Evolutionary conservation across 768 basidiomycete genomes (phyloP).

Genomic region (Pholiota molesta): DNA sequence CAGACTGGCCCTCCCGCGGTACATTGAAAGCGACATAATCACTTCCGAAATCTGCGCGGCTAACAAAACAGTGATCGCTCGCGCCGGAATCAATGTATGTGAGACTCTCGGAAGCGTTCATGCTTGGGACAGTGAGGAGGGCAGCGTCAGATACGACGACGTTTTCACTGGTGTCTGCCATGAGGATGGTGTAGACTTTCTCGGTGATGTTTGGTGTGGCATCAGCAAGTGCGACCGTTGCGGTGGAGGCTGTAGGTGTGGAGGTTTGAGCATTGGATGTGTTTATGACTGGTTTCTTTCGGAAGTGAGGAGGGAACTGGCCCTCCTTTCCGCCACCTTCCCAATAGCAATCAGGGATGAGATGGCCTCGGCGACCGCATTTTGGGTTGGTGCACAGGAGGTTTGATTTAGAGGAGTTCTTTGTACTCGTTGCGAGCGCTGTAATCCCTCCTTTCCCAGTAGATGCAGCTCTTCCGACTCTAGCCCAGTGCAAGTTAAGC

Average conservation of each 20-base stretch:
- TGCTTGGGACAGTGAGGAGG: not conserved
- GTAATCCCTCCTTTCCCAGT: not conserved
- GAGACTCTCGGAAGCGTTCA: too few relatives aligned
- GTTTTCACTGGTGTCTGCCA: too few relatives aligned
- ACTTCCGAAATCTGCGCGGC: slow-evolving; percentile 20
- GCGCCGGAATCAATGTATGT: slow-evolving; percentile 21
- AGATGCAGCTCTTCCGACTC: not conserved
- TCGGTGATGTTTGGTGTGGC: too few relatives aligned
- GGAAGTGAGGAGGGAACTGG: slow-evolving; percentile 26
- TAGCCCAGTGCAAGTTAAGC: slow-evolving; percentile 2
- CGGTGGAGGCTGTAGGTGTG: too few relatives aligned
- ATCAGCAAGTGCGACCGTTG: too few relatives aligned
- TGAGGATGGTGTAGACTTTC: too few relatives aligned
- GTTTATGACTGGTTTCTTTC: too few relatives aligned
- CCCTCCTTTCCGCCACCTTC: slow-evolving; percentile 39
- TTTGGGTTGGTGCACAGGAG: slow-evolving; percentile 3
- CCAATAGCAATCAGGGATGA: slow-evolving; percentile 32
- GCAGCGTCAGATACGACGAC: too few relatives aligned
- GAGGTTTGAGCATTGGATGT: too few relatives aligned
- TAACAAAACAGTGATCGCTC: slow-evolving; percentile 26
- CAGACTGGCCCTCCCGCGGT: not conserved
- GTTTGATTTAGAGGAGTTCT: not conserved
- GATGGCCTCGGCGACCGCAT: slow-evolving; percentile 28
- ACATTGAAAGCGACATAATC: slow-evolving; percentile 14
- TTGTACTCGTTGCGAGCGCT: not conserved